Evolutionary conservation across 805 yeast genomes (phyloP).

Genomic region (Yarrowia sp.): DNA sequence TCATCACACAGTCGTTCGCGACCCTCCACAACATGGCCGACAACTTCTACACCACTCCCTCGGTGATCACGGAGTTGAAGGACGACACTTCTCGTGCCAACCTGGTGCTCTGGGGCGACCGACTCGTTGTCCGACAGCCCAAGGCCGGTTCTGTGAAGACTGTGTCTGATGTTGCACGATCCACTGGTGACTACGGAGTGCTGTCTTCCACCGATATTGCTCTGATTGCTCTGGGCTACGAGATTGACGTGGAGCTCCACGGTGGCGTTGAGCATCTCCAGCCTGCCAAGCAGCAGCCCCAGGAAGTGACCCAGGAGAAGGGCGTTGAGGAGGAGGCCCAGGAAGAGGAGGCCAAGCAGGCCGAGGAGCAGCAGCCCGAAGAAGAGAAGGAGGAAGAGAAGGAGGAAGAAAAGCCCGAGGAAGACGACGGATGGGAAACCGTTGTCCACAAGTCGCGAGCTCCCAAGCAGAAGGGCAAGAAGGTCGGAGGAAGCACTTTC

Average conservation of each 20-base stretch:
- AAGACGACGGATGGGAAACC: conserved; percentile 40
- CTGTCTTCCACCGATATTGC: conserved; percentile 91
- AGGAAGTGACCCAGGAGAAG: conserved; percentile 16
- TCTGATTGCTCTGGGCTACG: conserved; percentile 88
- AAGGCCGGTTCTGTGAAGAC: conserved; percentile 64
- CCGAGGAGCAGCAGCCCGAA: conserved; percentile 2
- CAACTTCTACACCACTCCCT: conserved; percentile 86
- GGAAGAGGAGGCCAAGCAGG: background rate
- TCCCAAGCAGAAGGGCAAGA: conserved; percentile 1
- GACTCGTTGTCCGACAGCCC: conserved; percentile 77
- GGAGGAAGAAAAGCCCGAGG: background rate
- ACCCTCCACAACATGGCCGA: conserved; percentile 73
- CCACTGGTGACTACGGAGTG: conserved; percentile 91
- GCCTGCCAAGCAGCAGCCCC: background rate
- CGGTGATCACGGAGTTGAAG: conserved; percentile 83
- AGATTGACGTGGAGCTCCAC: conserved; percentile 74
- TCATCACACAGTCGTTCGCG: conserved; percentile 83
- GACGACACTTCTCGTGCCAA: conserved; percentile 86
- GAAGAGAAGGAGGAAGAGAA: conserved; percentile 5
- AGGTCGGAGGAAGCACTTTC: conserved; percentile 18
- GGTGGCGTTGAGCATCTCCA: conserved; percentile 20
- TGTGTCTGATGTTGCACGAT: conserved; percentile 76
- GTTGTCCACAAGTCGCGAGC: conserved; percentile 6
- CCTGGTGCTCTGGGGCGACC: conserved; percentile 79
- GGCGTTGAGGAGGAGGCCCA: background rate